These are phyloP conservation scores for Orychophragmus violaceus DNA, from an alignment of 345 rosid genomes.

Conservation along the genomic window DNA sequence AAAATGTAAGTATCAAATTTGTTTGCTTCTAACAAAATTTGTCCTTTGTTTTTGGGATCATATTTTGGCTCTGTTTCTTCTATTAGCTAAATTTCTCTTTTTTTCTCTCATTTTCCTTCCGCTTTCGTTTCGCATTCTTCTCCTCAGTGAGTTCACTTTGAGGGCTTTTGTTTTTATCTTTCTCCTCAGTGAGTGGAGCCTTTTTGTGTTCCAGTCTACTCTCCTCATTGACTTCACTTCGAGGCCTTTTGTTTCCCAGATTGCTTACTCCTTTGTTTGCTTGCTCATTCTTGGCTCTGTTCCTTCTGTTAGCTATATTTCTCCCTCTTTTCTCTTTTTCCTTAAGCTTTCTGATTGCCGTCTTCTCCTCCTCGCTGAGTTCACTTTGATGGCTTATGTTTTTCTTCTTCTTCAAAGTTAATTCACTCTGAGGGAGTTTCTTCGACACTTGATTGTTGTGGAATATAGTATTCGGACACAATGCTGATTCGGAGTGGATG, in stretches of 20 bases:
- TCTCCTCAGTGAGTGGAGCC: neutral
- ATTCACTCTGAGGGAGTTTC: neutral
- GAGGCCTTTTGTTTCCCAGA: neutral
- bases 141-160: neutral
- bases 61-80: neutral
- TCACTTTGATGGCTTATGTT: neutral
- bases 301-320: neutral
- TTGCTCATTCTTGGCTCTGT: neutral
- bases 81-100: neutral
- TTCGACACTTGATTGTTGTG: neutral
- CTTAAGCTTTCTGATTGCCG: neutral
- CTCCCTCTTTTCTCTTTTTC: neutral
- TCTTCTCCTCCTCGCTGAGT: neutral
- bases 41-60: neutral
- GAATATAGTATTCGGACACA: constrained; percentile 19
- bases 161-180: neutral
- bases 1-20: neutral
- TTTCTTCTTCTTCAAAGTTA: neutral
- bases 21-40: neutral
- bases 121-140: neutral
- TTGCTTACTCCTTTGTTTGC: neutral
- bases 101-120: neutral
- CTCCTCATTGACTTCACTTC: neutral
- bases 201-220: neutral
- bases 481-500: neutral